These are phyloP conservation scores for Pseudogymnoascus sp. DNA, from an alignment of 2,329 filamentous ascomycete species.

Conservation along the genomic window DNA sequence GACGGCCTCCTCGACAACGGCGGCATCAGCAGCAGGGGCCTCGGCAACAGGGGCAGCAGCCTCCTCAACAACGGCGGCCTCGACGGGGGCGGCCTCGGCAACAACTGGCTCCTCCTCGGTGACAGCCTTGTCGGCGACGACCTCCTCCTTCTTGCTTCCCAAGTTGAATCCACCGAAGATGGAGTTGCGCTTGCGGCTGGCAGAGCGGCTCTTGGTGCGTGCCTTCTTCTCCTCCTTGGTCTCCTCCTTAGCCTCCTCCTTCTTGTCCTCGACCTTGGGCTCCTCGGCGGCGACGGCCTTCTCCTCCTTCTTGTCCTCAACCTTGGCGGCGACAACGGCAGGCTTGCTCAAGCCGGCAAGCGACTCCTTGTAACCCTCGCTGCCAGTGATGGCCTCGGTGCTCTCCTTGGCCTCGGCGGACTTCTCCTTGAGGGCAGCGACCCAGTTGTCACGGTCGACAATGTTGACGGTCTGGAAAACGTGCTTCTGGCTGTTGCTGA, in stretches of 20 bases:
- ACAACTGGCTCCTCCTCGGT: slow-evolving; percentile 29
- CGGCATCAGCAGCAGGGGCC: slow-evolving; percentile 21
- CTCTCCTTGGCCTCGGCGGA: slow-evolving; percentile 77
- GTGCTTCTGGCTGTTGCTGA: slow-evolving; percentile 82
- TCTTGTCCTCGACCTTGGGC: slow-evolving; percentile 30
- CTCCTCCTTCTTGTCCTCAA: slow-evolving; percentile 33
- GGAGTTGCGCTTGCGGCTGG: slow-evolving; percentile 56
- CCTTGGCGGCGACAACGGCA: slow-evolving; percentile 27
- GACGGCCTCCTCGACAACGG: slow-evolving; percentile 22
- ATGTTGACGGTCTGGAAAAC: slow-evolving; percentile 72
- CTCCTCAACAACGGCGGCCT: slow-evolving; percentile 33
- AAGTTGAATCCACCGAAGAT: slow-evolving; percentile 52
- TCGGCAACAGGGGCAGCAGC: slow-evolving; percentile 26
- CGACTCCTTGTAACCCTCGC: slow-evolving; percentile 74
- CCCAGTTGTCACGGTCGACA: slow-evolving; percentile 87
- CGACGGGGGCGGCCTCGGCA: slow-evolving; percentile 22
- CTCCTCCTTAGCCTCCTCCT: slow-evolving; percentile 26
- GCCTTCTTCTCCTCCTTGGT: slow-evolving; percentile 43
- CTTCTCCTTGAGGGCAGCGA: slow-evolving; percentile 73
- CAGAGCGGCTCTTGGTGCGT: slow-evolving; percentile 53
- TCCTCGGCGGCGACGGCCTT: slow-evolving; percentile 24
- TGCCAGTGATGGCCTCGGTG: slow-evolving; percentile 62
- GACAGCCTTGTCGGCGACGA: slow-evolving; percentile 30
- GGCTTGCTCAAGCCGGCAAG: slow-evolving; percentile 32
- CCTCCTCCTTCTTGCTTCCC: slow-evolving; percentile 47